Percentiles rank a stretch among this genome's conserved stretches.
Conservation (phyloP, 352 stramenopile species). For the Pythium myriotylum region DNA sequence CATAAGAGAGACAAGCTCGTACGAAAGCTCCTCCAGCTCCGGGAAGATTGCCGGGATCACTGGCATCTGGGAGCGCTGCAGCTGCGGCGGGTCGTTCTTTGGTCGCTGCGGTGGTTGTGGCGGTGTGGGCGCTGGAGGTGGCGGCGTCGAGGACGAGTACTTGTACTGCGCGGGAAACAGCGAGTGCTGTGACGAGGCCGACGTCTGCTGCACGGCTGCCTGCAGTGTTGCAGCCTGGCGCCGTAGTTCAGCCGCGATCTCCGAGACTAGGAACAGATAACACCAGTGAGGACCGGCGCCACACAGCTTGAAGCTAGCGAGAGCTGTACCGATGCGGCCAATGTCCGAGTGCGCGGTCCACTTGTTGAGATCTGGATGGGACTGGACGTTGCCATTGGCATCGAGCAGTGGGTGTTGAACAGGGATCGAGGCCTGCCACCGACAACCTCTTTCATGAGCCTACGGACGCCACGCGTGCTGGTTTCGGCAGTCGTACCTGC, state of each 20-base stretch:
- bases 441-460: neutral
- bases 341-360: constrained; percentile 86
- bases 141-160: constrained; percentile 28
- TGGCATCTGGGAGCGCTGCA: constrained; percentile 76
- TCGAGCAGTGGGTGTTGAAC: constrained; percentile 81
- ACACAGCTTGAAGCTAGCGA: no score
- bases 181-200: neutral
- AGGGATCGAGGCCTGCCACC: constrained; percentile 64
- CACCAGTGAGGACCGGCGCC: neutral
- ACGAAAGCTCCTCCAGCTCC: constrained; percentile 80
- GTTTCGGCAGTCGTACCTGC: constrained; percentile 37
- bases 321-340: constrained; percentile 56
- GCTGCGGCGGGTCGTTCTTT: constrained; percentile 35
- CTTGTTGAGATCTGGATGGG: constrained; percentile 72
- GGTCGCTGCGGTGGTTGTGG: constrained; percentile 37
- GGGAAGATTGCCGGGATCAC: constrained; percentile 74
- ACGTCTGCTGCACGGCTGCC: neutral
- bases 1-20: constrained; percentile 20
- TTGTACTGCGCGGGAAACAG: constrained; percentile 12
- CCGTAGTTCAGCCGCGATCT: constrained; percentile 69
- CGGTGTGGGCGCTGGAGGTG: constrained; percentile 29
- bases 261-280: constrained; percentile 25
- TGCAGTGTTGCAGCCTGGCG: constrained; percentile 25
- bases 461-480: no score
- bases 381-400: constrained; percentile 64